A percentile compares a stretch with the other conserved stretches of the same genome.
phyloP scores from a whole-genome alignment of 129 eudicot genomes.

The Pulicaria dysenterica region DNA sequence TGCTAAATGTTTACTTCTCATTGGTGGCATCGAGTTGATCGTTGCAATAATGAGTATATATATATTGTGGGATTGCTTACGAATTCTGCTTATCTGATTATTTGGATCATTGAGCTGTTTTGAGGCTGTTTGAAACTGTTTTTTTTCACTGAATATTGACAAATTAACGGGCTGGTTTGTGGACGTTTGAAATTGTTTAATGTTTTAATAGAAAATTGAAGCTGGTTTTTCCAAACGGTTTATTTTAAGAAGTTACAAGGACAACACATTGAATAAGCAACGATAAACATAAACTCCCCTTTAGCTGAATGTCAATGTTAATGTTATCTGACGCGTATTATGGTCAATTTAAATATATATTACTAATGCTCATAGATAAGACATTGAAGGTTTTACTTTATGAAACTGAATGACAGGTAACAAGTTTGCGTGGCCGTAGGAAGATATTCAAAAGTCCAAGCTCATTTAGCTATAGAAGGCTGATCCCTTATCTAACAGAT shows the following conservation, averaged over 20 bases:
- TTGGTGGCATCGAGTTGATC: neutral
- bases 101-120: no score
- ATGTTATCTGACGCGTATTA: neutral
- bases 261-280: neutral
- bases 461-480: constrained; percentile 66
- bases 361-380: neutral
- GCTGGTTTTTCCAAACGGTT: neutral
- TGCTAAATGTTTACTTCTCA: neutral
- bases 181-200: neutral
- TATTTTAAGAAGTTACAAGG: neutral
- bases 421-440: constrained; percentile 34
- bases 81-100: no score
- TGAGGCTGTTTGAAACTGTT: no score
- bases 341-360: neutral
- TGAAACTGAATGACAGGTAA: constrained; percentile 34
- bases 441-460: constrained; percentile 59
- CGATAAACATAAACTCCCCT: neutral
- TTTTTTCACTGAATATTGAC: no score
- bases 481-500: constrained; percentile 63
- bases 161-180: neutral
- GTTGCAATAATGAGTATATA: neutral
- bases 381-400: neutral
- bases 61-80: neutral
- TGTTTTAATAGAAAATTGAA: neutral
- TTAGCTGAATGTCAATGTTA: neutral